These are phyloP conservation scores for Botryotinia calthae DNA, from an alignment of 2,329 filamentous ascomycete species.

Conservation along the genomic window DNA sequence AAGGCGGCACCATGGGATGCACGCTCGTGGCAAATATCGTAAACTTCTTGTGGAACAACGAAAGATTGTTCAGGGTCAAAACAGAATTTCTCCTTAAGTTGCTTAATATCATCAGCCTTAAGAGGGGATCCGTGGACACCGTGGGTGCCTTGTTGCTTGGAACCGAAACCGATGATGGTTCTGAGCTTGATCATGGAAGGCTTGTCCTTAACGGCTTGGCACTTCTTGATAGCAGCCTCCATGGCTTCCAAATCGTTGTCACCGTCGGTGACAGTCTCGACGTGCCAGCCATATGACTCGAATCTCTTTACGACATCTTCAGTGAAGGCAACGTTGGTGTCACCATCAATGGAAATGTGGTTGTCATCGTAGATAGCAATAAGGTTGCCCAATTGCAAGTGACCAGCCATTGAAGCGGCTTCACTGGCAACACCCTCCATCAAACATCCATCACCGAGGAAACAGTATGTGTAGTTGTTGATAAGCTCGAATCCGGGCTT, in stretches of 20 bases:
- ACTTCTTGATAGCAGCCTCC: conserved; percentile 81
- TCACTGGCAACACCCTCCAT: conserved; percentile 98
- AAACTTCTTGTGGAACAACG: conserved; percentile 89
- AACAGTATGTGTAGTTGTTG: conserved; percentile 95
- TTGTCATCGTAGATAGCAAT: conserved; percentile 98
- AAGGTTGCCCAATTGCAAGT: conserved; percentile 96
- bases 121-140: conserved; percentile 95
- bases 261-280: conserved; percentile 78
- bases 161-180: conserved; percentile 97
- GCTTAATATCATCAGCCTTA: conserved; percentile 89
- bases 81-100: conserved; percentile 92
- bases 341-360: conserved; percentile 92
- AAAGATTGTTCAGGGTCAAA: conserved; percentile 95
- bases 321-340: conserved; percentile 94
- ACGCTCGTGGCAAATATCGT: conserved; percentile 85
- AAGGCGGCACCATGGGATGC: conserved; percentile 80
- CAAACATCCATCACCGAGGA: conserved; percentile 97
- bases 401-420: conserved; percentile 87
- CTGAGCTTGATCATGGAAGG: conserved; percentile 94
- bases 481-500: conserved; percentile 88
- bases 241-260: conserved; percentile 85
- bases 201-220: conserved; percentile 89
- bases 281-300: conserved; percentile 96
- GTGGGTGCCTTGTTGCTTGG: conserved; percentile 86
- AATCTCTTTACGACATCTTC: conserved; percentile 95